Evolutionary conservation across 805 yeast genomes (phyloP).

Genomic region (Cyberlindnera subsufficiens): DNA sequence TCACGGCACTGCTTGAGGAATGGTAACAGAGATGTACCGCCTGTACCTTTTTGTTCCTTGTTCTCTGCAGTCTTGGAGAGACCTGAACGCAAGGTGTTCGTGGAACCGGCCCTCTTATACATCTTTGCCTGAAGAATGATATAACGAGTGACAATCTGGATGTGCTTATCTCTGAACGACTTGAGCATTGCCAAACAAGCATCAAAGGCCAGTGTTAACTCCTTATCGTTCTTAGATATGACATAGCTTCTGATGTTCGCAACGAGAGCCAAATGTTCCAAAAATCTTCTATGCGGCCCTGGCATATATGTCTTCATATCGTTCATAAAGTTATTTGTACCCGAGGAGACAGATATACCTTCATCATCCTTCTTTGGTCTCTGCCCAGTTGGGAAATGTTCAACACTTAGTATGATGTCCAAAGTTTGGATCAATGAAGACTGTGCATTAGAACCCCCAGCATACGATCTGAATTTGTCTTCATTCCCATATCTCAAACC

Average conservation of each 20-base stretch:
- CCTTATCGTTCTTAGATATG: constrained; percentile 39
- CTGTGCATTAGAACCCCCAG: constrained; percentile 96
- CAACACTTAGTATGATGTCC: constrained; percentile 70
- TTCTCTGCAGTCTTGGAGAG: constrained; percentile 42
- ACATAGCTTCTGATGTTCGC: constrained; percentile 67
- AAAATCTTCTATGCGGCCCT: constrained; percentile 70
- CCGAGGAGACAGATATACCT: constrained; percentile 24
- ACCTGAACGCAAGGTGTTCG: constrained; percentile 59
- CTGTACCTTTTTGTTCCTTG: constrained; percentile 75
- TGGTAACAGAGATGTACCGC: constrained; percentile 88
- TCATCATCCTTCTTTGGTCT: constrained; percentile 21
- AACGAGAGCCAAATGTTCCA: constrained; percentile 50
- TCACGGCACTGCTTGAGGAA: constrained; percentile 93
- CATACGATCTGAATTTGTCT: constrained; percentile 43
- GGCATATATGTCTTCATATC: constrained; percentile 94
- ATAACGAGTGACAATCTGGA: constrained; percentile 86
- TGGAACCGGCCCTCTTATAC: constrained; percentile 45
- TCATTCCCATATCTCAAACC: constrained; percentile 80
- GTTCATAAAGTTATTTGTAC: constrained; percentile 51
- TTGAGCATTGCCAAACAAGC: constrained; percentile 87
- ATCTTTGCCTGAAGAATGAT: constrained; percentile 73
- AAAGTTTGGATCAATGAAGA: constrained; percentile 83
- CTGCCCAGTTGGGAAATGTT: constrained; percentile 75
- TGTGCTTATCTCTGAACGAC: constrained; percentile 85
- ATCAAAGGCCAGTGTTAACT: constrained; percentile 69